Evolutionary conservation across 129 eudicot genomes (phyloP).

Genomic region (Solidago caesia): DNA sequence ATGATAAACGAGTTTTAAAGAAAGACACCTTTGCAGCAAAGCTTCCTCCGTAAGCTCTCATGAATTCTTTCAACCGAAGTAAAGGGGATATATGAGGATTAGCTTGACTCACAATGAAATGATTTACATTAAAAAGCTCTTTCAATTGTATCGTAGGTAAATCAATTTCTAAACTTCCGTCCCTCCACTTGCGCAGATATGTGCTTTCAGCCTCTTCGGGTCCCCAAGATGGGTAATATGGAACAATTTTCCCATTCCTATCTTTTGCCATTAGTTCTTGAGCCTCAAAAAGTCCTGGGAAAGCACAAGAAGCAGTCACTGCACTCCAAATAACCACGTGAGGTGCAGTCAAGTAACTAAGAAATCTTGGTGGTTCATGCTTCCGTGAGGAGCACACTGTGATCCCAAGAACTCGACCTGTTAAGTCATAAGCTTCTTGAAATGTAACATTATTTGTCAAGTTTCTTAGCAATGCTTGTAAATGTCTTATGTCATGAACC

Average conservation of each 20-base stretch:
- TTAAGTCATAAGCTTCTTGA: constrained; percentile 4
- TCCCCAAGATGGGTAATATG: neutral
- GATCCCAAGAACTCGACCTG: constrained; percentile 1
- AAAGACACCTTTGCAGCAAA: neutral
- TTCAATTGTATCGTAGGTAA: neutral
- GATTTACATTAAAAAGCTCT: constrained; percentile 9
- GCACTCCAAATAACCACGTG: neutral
- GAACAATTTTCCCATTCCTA: neutral
- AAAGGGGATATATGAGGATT: neutral
- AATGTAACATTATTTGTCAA: constrained; percentile 2
- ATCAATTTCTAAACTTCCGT: constrained; percentile 8
- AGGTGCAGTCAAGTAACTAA: constrained; percentile 3
- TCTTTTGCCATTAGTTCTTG: constrained; percentile 1
- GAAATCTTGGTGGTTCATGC: constrained; percentile 4
- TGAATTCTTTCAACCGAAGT: neutral
- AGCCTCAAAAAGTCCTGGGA: neutral
- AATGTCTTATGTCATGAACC: neutral
- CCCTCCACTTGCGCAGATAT: neutral
- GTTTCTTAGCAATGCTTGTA: neutral
- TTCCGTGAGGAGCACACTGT: neutral
- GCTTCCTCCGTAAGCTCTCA: constrained; percentile 5
- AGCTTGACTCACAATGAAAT: neutral
- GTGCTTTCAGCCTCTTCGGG: neutral
- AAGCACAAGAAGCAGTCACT: constrained; percentile 2
- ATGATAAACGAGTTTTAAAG: neutral